Base-by-base conservation (phyloP, 2,329 filamentous ascomycete species). In the Didymella glomerata region DNA sequence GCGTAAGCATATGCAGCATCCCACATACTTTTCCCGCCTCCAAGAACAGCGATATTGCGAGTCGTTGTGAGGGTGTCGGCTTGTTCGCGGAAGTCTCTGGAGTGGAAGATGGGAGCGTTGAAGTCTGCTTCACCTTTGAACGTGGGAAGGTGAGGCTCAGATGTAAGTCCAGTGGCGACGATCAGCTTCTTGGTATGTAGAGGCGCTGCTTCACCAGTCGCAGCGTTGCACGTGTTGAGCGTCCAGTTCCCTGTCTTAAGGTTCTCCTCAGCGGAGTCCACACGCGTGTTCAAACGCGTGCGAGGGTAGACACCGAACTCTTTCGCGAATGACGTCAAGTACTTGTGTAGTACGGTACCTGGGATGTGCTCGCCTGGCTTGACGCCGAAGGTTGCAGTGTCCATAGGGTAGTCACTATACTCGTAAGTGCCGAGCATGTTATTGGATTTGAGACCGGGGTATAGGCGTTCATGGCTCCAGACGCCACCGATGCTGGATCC, bases 11-110 rank as follows among this genome's bases (percentile, higher is more conserved):
- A 88, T 0, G 84, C 85, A 2, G 84, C 83, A 69, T 90, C 88
- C 80, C 83, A 89, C 2, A 84, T 85, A 1, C 84, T 88, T 68
- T 90, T 90, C 16, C 81, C 84, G 2, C 80, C 85, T 3, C 88
- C 88, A 3, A 90, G 78, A 2, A 90, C 80, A 0, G 84, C 83
- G 13, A 67, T 66, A 36, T 70, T 64, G 5, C 56, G 68, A 20
- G 79, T 77, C 9, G 66, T 79, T 46, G 63, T 73, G 56, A 75
- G 76, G 32, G 71, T 76, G 58, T 51, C 77, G 14, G 76, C 76
- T 54, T 80, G 68, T 18, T 74, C 62, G 6, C 77, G 77, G 58
- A 89, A 83, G 56, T 87, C 79, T 48, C 80, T 81, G 41, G 82
- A 81, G 68, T 90, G 88, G 60, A 89, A 82, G n/a, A 89, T 71